Evolutionary conservation across 2,329 filamentous ascomycete species (phyloP).

Genomic region (Fusarium nelsonii): DNA sequence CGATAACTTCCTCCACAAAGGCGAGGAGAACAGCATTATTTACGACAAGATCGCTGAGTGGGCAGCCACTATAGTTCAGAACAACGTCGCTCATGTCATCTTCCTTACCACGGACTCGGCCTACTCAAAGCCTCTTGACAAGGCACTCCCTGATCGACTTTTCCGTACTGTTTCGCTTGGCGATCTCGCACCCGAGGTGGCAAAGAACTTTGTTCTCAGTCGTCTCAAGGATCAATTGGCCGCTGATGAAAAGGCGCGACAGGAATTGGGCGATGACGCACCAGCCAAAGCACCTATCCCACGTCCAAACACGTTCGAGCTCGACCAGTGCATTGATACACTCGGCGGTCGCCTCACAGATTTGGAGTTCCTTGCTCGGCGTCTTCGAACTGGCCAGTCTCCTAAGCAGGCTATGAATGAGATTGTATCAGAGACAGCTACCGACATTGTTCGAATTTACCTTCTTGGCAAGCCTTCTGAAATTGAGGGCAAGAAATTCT

Average conservation of each 20-base stretch:
- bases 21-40: slow-evolving; percentile 71
- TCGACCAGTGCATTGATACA: slow-evolving; percentile 84
- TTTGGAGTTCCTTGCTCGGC: slow-evolving; percentile 90
- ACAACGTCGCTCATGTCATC: slow-evolving; percentile 92
- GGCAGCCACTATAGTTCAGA: slow-evolving; percentile 86
- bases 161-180: slow-evolving; percentile 88
- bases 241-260: slow-evolving; percentile 43
- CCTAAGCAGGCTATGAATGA: slow-evolving; percentile 85
- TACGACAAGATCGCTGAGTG: slow-evolving; percentile 89
- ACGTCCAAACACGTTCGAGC: slow-evolving; percentile 69
- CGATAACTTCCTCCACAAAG: slow-evolving; percentile 91
- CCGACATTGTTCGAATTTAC: slow-evolving; percentile 94
- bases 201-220: slow-evolving; percentile 89
- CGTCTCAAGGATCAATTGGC: slow-evolving; percentile 71
- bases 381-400: slow-evolving; percentile 87
- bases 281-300: slow-evolving; percentile 40
- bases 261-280: slow-evolving; percentile 45
- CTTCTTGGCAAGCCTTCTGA: slow-evolving; percentile 71
- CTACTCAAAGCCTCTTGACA: slow-evolving; percentile 87
- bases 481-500: slow-evolving; percentile 73
- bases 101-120: slow-evolving; percentile 92
- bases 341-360: slow-evolving; percentile 95
- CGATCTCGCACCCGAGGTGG: slow-evolving; percentile 86
- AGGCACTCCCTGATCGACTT: slow-evolving; percentile 89
- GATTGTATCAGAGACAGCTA: slow-evolving; percentile 89